These are phyloP conservation scores for Straminergon stramineum DNA, from an alignment of 225 moss, liverwort and hornwort genomes.

Conservation along the genomic window DNA sequence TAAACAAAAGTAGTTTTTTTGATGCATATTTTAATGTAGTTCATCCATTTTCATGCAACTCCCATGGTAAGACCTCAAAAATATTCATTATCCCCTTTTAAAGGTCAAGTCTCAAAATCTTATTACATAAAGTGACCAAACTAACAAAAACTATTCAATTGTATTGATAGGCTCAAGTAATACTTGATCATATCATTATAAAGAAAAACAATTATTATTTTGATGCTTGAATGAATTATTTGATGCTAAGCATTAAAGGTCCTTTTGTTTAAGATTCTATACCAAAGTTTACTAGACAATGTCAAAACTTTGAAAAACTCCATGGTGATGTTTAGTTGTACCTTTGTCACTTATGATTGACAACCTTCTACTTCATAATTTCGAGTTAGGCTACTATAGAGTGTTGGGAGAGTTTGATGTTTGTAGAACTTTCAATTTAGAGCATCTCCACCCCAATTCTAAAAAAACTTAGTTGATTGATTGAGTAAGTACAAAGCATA, in stretches of 20 bases:
- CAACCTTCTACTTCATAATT: neutral
- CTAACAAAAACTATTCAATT: neutral
- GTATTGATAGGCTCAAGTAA: neutral
- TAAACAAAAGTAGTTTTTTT: neutral
- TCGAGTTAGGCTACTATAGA: neutral
- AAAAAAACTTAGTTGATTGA: neutral
- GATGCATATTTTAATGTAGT: neutral
- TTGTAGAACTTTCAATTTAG: neutral
- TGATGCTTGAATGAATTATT: neutral
- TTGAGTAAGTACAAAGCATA: neutral
- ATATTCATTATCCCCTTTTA: neutral
- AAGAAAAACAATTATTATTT: too few relatives aligned
- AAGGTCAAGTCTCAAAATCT: neutral
- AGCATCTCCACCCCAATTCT: neutral
- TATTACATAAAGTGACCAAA: too few relatives aligned
- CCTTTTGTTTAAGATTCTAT: neutral
- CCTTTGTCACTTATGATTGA: neutral
- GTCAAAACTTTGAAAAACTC: neutral
- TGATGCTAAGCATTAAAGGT: neutral
- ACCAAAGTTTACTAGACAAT: neutral
- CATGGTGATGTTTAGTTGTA: neutral
- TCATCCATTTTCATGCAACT: neutral
- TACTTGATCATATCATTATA: neutral
- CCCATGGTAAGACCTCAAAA: neutral
- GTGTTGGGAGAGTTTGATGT: neutral